Conservation (phyloP, 1,284 basidiomycete species). For the Paramarasmius palmivorus region DNA sequence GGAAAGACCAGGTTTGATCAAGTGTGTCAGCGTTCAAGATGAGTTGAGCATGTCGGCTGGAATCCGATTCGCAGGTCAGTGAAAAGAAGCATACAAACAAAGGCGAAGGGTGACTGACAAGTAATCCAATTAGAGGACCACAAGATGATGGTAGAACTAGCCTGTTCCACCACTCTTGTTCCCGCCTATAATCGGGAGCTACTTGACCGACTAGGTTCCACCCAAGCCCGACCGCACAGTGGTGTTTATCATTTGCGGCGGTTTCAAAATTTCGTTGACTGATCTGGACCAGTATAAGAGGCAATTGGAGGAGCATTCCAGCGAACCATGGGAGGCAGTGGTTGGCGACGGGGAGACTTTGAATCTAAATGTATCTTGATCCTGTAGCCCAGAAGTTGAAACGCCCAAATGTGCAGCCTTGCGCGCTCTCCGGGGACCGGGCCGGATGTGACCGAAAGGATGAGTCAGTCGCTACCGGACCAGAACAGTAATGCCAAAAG, state of each 20-base stretch:
- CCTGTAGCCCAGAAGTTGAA: too few relatives aligned
- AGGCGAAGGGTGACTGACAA: constrained; percentile 9
- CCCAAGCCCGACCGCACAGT: constrained; percentile 35
- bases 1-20: constrained; percentile 52
- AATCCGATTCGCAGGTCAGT: constrained; percentile 55
- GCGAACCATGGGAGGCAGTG: constrained; percentile 34
- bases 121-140: constrained; percentile 64
- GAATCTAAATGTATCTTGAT: constrained; percentile 27
- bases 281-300: constrained; percentile 50
- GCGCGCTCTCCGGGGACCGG: too few relatives aligned
- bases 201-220: constrained; percentile 52
- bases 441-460: too few relatives aligned
- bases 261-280: constrained; percentile 62
- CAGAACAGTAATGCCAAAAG: too few relatives aligned
- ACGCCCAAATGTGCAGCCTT: too few relatives aligned
- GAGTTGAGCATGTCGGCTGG: constrained; percentile 65
- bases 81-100: background rate
- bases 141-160: constrained; percentile 70
- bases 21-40: constrained; percentile 62
- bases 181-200: constrained; percentile 60
- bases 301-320: constrained; percentile 31
- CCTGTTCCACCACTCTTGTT: constrained; percentile 68
- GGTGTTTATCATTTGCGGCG: constrained; percentile 72
- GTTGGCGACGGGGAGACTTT: constrained; percentile 36
- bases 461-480: too few relatives aligned